Conservation (phyloP, 305 asterid species). For the Plantago rigida region DNA sequence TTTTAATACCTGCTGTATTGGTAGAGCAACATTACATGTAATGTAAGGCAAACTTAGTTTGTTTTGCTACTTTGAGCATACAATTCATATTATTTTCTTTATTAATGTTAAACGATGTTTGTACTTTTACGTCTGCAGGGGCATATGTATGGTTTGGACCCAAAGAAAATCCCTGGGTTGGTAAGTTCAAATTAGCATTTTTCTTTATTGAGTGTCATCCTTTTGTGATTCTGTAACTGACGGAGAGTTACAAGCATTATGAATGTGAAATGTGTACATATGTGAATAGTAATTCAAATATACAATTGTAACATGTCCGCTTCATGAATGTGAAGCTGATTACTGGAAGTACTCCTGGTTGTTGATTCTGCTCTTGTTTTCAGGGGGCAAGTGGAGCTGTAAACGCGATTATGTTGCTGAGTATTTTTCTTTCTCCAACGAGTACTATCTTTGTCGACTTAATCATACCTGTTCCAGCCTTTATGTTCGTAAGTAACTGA, state of each 20-base stretch:
- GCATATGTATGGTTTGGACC: constrained; percentile 30
- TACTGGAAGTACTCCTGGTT: constrained; percentile 12
- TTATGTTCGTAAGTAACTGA: constrained; percentile 46
- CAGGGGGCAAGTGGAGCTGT: constrained; percentile 99
- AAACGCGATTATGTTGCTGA: constrained; percentile 81
- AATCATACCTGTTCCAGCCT: constrained; percentile 75
- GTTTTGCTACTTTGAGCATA: neutral
- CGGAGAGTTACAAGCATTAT: neutral
- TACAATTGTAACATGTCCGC: neutral
- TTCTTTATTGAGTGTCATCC: constrained; percentile 1
- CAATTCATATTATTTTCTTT: constrained; percentile 9
- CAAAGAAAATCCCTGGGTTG: constrained; percentile 51
- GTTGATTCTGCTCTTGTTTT: constrained; percentile 25
- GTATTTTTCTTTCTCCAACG: constrained; percentile 65
- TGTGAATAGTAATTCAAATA: neutral
- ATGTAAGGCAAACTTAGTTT: constrained; percentile 3
- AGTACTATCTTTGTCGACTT: constrained; percentile 51
- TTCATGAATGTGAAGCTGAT: constrained; percentile 11
- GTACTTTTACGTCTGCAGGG: constrained; percentile 31
- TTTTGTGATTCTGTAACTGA: no score
- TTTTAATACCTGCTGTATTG: constrained; percentile 18
- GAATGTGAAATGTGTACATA: neutral
- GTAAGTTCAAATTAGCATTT: constrained; percentile 31
- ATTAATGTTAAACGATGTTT: constrained; percentile 16
- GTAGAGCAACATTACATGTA: constrained; percentile 18